Evolutionary conservation across 2,329 filamentous ascomycete genomes (phyloP).

Genomic region (Fusarium torulosum): DNA sequence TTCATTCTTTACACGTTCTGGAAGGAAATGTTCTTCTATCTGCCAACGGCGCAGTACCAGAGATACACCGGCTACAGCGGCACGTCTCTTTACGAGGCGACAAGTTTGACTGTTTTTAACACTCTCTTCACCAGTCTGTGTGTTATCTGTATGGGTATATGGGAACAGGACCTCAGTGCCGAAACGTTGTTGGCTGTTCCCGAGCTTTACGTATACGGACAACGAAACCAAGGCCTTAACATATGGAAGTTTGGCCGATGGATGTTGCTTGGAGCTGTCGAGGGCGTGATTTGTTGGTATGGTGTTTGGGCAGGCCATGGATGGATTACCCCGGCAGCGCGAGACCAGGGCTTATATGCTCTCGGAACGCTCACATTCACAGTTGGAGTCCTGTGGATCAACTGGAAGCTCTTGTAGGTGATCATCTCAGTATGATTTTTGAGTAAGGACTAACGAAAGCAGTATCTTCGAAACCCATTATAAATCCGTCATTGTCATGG

Average conservation of each 20-base stretch:
- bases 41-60: conserved; percentile 87
- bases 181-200: conserved; percentile 92
- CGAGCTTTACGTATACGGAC: conserved; percentile 88
- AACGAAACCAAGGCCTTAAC: conserved; percentile 79
- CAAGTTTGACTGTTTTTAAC: conserved; percentile 91
- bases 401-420: conserved; percentile 79
- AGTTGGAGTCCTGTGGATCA: conserved; percentile 77
- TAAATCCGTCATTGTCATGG: conserved; percentile 74
- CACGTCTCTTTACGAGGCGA: conserved; percentile 89
- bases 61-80: conserved; percentile 88
- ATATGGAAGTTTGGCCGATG: conserved; percentile 78
- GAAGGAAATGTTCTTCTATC: conserved; percentile 87
- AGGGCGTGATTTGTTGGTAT: conserved; percentile 82
- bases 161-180: conserved; percentile 88
- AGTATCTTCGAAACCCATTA: conserved; percentile 81
- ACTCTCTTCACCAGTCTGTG: conserved; percentile 91
- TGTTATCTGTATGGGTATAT: conserved; percentile 90
- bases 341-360: conserved; percentile 78
- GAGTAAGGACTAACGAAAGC: conserved; percentile 39
- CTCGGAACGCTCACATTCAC: conserved; percentile 80
- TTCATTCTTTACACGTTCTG: conserved; percentile 93
- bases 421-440: no score
- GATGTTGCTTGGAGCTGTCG: conserved; percentile 79
- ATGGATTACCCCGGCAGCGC: conserved; percentile 61
- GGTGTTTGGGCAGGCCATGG: conserved; percentile 67